These are phyloP conservation scores for Torulaspora globosa DNA, from an alignment of 1,139 yeast species.

Conservation along the genomic window DNA sequence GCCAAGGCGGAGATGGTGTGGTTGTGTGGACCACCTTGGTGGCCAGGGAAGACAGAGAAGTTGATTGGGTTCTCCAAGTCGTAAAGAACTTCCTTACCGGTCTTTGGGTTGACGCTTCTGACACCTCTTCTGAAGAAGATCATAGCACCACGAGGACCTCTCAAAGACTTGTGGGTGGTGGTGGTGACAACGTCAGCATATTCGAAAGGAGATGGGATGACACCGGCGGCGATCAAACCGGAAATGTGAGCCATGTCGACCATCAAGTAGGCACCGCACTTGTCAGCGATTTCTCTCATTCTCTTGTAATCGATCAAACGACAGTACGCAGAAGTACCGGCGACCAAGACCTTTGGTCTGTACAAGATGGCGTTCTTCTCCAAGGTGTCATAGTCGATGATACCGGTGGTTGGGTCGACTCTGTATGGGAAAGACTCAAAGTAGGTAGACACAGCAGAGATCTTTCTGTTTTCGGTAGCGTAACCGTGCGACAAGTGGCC, in stretches of 20 bases:
- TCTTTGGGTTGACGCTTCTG: slow-evolving; percentile 81
- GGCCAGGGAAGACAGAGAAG: slow-evolving; percentile 99
- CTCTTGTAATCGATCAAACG: slow-evolving; percentile 91
- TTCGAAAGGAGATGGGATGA: slow-evolving; percentile 92
- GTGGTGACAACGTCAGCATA: slow-evolving; percentile 97
- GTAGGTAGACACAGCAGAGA: slow-evolving; percentile 92
- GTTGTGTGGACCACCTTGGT: slow-evolving; percentile 99
- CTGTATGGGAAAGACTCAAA: slow-evolving; percentile 99
- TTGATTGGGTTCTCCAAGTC: slow-evolving; percentile 93
- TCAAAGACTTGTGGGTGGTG: slow-evolving; percentile 94
- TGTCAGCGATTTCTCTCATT: slow-evolving; percentile 95
- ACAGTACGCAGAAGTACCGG: slow-evolving; percentile 97
- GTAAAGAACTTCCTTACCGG: slow-evolving; percentile 83
- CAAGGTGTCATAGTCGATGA: slow-evolving; percentile 91
- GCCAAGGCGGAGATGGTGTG: slow-evolving; percentile 97
- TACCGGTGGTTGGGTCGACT: slow-evolving; percentile 83
- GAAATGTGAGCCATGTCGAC: slow-evolving; percentile 99
- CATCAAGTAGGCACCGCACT: slow-evolving; percentile 91
- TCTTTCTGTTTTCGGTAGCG: slow-evolving; percentile 92
- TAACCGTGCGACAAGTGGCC: slow-evolving; percentile 98
- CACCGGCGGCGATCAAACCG: slow-evolving; percentile 94
- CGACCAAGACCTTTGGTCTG: slow-evolving; percentile 94
- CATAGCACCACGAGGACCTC: slow-evolving; percentile 99
- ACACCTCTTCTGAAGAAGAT: slow-evolving; percentile 97
- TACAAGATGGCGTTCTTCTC: slow-evolving; percentile 83